Conservation (phyloP, 1,139 yeast genomes). For the Sugiyamaella xylanicola region DNA sequence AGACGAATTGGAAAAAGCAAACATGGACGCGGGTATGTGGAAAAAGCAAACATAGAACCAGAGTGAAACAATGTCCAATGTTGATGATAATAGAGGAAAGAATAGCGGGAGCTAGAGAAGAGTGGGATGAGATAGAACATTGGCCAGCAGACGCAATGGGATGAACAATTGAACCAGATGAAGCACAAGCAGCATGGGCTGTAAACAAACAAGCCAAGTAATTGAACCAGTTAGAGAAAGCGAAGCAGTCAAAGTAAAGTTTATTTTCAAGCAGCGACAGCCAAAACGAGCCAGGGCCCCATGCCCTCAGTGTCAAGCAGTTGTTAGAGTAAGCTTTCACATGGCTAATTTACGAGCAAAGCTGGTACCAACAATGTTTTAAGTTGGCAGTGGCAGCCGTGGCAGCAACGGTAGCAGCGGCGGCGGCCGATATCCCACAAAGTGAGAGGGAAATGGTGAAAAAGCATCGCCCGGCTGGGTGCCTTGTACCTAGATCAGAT, state of each 20-base stretch:
- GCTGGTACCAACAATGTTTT: not conserved
- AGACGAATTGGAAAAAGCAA: constrained; percentile 10
- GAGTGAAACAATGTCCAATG: not conserved
- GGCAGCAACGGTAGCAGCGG: not conserved
- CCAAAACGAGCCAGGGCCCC: no score
- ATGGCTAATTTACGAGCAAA: not conserved
- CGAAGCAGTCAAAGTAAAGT: no score
- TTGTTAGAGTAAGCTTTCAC: not conserved
- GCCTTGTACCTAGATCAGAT: no score
- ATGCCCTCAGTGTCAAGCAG: no score
- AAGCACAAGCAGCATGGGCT: no score
- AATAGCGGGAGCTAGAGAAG: not conserved
- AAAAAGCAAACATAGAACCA: not conserved
- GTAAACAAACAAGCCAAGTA: not conserved
- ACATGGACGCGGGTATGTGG: not conserved
- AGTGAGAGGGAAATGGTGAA: no score
- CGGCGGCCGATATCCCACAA: no score
- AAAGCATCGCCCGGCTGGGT: no score
- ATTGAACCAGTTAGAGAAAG: no score
- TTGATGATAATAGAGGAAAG: not conserved
- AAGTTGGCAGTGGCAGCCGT: not conserved
- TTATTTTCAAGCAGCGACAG: no score
- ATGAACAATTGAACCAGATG: not conserved
- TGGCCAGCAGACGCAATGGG: no score
- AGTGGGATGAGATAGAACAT: not conserved